phyloP scores from a whole-genome alignment of 2,329 filamentous ascomycete species.

The Bipolaris bicolor region DNA sequence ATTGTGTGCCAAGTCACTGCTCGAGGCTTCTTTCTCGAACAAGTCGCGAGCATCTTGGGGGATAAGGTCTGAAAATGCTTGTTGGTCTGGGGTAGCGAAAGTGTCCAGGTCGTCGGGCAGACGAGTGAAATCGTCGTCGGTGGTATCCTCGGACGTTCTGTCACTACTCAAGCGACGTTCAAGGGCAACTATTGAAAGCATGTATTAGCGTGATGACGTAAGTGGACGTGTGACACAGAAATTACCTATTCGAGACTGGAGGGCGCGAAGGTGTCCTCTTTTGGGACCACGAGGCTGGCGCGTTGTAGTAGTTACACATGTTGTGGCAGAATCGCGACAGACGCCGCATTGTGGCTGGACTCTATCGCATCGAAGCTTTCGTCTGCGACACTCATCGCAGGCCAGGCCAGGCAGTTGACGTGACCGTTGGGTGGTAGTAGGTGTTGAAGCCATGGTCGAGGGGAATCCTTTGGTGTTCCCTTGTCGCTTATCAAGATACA shows the following conservation, averaged over 20 bases:
- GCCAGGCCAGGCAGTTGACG: not conserved
- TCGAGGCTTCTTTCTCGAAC: not conserved
- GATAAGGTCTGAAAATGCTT: not conserved
- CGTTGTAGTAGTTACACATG: not conserved
- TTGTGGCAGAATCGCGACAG: not conserved
- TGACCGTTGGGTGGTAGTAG: not conserved
- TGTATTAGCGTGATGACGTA: not conserved
- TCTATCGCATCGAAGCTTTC: slow-evolving; percentile 3
- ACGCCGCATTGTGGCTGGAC: slow-evolving; percentile 1
- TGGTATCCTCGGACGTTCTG: not conserved
- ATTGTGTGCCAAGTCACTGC: not conserved
- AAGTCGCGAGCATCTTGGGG: not conserved
- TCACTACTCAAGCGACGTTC: not conserved
- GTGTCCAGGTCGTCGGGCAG: not conserved
- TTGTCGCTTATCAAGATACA: not conserved
- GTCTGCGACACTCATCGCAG: slow-evolving; percentile 1
- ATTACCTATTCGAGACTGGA: slow-evolving; percentile 1
- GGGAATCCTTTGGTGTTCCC: too few species aligned
- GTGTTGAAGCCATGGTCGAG: not conserved
- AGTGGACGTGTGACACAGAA: not conserved
- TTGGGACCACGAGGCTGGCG: slow-evolving; percentile 2
- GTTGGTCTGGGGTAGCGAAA: not conserved
- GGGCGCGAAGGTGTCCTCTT: not conserved
- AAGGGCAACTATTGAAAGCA: not conserved
- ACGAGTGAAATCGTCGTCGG: not conserved